Evolutionary conservation across 2,329 filamentous ascomycete genomes (phyloP), one percentile per base, ranked within the genome.

Genomic region (Ophiostoma sp.): DNA sequence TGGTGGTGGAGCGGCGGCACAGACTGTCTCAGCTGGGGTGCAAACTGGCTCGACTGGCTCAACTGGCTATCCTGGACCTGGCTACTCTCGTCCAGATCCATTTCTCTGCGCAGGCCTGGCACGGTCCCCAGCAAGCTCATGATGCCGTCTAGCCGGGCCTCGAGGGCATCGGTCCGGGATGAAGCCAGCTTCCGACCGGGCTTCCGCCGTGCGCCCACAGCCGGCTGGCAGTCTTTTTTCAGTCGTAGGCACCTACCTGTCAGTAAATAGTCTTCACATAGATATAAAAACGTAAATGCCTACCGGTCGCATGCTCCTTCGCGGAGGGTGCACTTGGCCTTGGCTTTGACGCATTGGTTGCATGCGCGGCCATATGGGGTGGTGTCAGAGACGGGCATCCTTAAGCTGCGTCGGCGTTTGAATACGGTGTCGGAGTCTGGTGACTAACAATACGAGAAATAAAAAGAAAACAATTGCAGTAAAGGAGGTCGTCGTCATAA

Each of bases 171-270:
- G 5, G 70, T 70, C 60, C 65, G 65, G 68, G 68, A 70, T 4
- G 68, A 35, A 6, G 41, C 57, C 20, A 66, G 70, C 35, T 70
- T 71, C 33, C 68, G 70, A 35, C 70, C 68, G 5, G 68, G 68
- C 10, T 71, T 71, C 11, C 68, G 70, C 1, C 70, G 70, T 10
- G 44, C 68, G n/a, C 68, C 68, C 6, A 62, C 39, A 1, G 70
- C 57, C 13, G 70, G 68, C 68, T 70, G 68, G 66, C 70, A 70
- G 35, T 68, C 68, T 36, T 71, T 71, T n/a, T 70, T 70, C 7
- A 71, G 68, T 31, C 68, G 68, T 1, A 31, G 27, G 15, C 57
- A 62, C 33, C 64, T 68, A 69, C 44, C 39, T 65, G n/a, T 35
- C 44, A 64, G 44, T 57, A 11, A n/a, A 20, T 48, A 48, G 27